phyloP scores from a whole-genome alignment of 805 yeast genomes.

The Nakazawaea populi region DNA sequence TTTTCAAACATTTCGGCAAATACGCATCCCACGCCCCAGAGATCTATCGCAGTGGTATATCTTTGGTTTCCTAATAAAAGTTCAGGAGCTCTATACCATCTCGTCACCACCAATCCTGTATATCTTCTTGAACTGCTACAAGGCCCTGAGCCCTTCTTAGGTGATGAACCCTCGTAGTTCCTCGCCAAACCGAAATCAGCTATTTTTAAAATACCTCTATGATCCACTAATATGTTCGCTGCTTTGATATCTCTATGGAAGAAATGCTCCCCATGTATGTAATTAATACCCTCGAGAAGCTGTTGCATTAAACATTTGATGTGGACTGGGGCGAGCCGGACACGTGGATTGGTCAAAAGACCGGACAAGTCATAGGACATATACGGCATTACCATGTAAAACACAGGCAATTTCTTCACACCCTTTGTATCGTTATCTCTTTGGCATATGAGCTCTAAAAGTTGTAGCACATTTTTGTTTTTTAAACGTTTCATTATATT shows the following conservation, averaged over 20 bases:
- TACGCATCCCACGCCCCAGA: conserved; percentile 98
- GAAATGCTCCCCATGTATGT: conserved; percentile 57
- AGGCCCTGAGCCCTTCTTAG: conserved; percentile 24
- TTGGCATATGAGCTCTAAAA: conserved; percentile 74
- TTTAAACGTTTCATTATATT: conserved; percentile 65
- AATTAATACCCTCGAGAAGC: conserved; percentile 72
- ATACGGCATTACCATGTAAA: conserved; percentile 88
- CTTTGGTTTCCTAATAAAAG: conserved; percentile 76
- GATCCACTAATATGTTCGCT: conserved; percentile 84
- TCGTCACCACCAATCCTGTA: conserved; percentile 75
- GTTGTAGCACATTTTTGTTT: conserved; percentile 68
- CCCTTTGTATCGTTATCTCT: conserved; percentile 19
- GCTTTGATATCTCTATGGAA: conserved; percentile 93
- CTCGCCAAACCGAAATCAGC: conserved; percentile 97
- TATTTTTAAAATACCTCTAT: conserved; percentile 71
- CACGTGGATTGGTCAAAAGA: conserved; percentile 70
- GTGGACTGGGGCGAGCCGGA: conserved; percentile 54
- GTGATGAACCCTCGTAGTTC: conserved; percentile 33
- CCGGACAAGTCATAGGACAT: conserved; percentile 93
- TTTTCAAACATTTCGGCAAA: conserved; percentile 83
- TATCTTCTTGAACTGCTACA: conserved; percentile 51
- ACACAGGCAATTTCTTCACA: conserved; percentile 28
- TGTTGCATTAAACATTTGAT: conserved; percentile 82
- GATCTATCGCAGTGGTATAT: conserved; percentile 91
- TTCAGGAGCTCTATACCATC: conserved; percentile 98